Evolutionary conservation across 78 protist genomes (phyloP), one percentile per base, ranked within the genome.

Genomic region (Polysphondylium violaceum): DNA sequence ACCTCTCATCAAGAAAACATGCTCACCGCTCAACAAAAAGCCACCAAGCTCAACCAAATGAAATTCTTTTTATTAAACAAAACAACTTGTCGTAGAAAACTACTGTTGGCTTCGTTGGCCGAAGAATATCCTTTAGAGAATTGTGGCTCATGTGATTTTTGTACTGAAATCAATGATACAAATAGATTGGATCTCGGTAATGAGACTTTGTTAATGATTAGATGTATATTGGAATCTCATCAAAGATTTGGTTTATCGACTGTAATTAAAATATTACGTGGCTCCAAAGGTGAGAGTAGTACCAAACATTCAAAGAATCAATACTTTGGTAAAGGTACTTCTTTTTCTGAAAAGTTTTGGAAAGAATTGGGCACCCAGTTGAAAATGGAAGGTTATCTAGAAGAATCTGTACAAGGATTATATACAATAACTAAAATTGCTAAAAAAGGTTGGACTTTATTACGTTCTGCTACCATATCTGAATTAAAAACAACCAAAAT

Each of bases 61-160:
- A 78, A 64, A n/a, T 7, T 21, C 0, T 60, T 56, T 33, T 31
- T 78, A 12, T 6, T 78, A 11, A 64, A 78, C 25, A 40, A 23
- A 1, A 29, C 31, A 19, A 33, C 44, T 14, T 78, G 88, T 33
- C 14, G 88, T 33, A 61, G 88, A 47, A 51, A 63, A 21, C 14
- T n/a, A 23, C 14, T 78, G 16, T 35, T 78, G 2, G 33, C 23
- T 16, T 31, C 40, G n/a, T 55, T 78, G 11, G 67, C 27, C 29
- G 88, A 78, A 50, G 14, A 5, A 0, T 78, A 33, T 16, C n/a
- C 4, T 12, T 25, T 35, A 3, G 59, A 40, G 59, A 75, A 75
- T n/a, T 78, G 88, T 35, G 76, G 43, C 29, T 43, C 44, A 19
- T 78, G 88, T 40, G 88, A 78, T 36, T 64, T 64, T 65, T 78